Evolutionary conservation across 169 alveolate species (phyloP), one percentile per base, ranked within the genome.

Genomic region (Cryptosporidium sp.): DNA sequence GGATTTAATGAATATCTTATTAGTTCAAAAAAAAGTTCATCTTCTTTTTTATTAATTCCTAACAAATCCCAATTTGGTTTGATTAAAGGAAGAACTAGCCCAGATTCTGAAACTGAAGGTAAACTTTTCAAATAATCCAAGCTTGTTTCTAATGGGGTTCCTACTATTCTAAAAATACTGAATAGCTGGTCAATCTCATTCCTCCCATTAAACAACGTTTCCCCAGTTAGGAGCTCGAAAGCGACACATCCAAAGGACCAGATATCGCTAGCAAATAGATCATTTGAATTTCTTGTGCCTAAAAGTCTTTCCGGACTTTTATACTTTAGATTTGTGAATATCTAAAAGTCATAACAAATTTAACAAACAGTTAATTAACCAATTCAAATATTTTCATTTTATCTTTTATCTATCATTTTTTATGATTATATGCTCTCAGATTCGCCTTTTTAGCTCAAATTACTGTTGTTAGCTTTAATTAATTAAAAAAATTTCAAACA

Each of bases 161-260:
- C 96, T 45, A 92, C 84, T 58, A 93, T 74, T 70, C 85, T 92
- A 67, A 94, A 91, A 41, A 94, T 92, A 69, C 91, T 91, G 58
- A 92, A 93, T 52, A 95, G 85, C 85, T 94, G 93, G 80, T 96
- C 98, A 0, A 94, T 92, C 71, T 95, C 97, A 14, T 92, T 91
- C 51, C 91, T 95, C 39, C 97, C 97, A 43, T 74, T 69, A 84
- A 94, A 96, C 4, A 95, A 71, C 23, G 96, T 92, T 37, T 86
- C 70, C 67, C 94, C 94, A 33, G 91, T 84, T 10, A 93, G 93
- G 70, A 94, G 69, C 50, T 94, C 96, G 14, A 70, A 45, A n/a
- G 85, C 58, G 6, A 96, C 94, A 48, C 97, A 95, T 51, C 98
- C 98, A n/a, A 94, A 91, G 55, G 96, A 93, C 97, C 98, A 96